Evolutionary conservation across 2,329 filamentous ascomycete genomes (phyloP), one percentile per base, ranked within the genome.

Genomic region (Exophiala viscosa): DNA sequence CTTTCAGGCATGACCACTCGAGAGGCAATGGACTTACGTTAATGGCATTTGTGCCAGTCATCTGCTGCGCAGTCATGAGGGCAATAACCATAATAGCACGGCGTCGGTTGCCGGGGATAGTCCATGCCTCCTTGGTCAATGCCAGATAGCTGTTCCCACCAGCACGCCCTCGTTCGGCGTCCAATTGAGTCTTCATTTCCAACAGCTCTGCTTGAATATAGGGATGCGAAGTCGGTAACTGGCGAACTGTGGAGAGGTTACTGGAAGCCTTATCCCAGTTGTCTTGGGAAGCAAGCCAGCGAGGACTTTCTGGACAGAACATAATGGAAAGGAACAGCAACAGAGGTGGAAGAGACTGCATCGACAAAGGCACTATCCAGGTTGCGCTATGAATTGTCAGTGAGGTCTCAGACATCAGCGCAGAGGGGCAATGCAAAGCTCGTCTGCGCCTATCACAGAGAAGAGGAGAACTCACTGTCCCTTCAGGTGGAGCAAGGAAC

Each of bases 281-380:
- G 61, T 87, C 84, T 61, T 82, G 76, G 60, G 82, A 81, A 18
- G 84, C 85, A 18, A 85, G 77, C 79, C 81, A 88, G 59, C 85
- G 78, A 11, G 85, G 84, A 5, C 82, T 84, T 62, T 87, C 84
- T 62, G 81, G 78, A 63, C 83, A 85, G 45, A 84, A 66, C 1
- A 80, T 64, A 76, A 88, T 86, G 59, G 82, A 81, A 13, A 73
- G 31, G 28, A 85, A 71, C 11, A 88, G 73, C 18, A 85, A 68
- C 4, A 82, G 59, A 1, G 84, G 84, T 0, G 85, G 85, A 3
- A 87, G 70, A 47, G 75, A 77, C 66, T 88, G 86, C 54, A 87
- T 75, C 8, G 80, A 76, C 3, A 88, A 72, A 0, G 86, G 85
- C 1, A 87, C 73, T 34, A 84, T 73, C 64, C 78, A 87, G 40